Conservation (phyloP, 306 rosid species). For the Adenanthera pavonina region DNA sequence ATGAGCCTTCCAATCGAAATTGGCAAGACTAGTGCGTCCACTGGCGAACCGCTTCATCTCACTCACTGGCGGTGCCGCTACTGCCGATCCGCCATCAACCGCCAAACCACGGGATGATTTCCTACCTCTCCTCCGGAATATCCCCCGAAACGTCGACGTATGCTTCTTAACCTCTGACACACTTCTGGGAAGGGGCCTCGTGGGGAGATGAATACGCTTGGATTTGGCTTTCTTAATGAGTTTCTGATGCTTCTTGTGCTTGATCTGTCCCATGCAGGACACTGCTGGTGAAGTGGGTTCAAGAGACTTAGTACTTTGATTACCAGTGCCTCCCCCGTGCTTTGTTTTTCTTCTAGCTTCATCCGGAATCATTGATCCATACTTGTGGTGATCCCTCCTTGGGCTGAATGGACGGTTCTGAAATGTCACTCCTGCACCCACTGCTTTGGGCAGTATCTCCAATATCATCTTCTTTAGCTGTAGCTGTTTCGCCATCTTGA, state of each 20-base stretch:
- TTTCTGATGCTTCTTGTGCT: not conserved
- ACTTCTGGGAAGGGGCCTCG: not conserved
- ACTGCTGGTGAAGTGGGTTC: not conserved
- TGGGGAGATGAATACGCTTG: not conserved
- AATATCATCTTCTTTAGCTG: not conserved
- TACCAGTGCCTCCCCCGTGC: not conserved
- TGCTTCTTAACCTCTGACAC: not conserved
- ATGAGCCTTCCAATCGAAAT: not conserved
- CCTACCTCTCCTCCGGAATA: not conserved
- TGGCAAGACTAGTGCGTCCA: not conserved
- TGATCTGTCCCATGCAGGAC: not conserved
- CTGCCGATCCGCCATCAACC: not conserved
- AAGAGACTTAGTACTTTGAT: not conserved
- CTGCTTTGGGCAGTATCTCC: not conserved
- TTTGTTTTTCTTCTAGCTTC: conserved; percentile 1
- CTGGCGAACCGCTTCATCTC: not conserved
- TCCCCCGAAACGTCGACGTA: not conserved
- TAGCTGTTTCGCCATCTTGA: not conserved
- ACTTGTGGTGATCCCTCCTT: not conserved
- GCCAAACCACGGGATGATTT: not conserved
- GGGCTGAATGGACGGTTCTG: not conserved
- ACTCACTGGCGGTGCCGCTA: not conserved
- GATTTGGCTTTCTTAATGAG: not conserved
- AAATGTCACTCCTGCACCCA: not conserved
- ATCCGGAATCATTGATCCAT: not conserved